Evolutionary conservation across 306 rosid species (phyloP), one percentile per base, ranked within the genome.

Genomic region (Ceratonia siliqua): DNA sequence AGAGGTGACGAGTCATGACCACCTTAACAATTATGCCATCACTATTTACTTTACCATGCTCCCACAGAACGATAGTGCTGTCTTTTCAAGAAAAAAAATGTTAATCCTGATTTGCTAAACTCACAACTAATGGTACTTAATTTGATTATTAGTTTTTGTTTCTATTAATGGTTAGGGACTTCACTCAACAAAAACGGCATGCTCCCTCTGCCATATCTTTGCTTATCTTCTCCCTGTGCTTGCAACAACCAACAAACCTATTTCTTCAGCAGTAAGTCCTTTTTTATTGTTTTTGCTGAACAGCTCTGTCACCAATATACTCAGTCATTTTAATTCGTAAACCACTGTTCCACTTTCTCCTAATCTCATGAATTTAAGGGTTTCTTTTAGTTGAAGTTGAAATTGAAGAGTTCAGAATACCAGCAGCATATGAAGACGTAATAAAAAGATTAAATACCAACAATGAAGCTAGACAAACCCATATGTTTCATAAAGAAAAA

Each of bases 81-180:
- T 84, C 75, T 64, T 52, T 70, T 81, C 72, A 68, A n/a, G 73
- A 74, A 68, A 84, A 56, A 80, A 68, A n/a, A n/a, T n/a, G 62
- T 42, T 81, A 63, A 62, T 82, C 79, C 50, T 69, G 55, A 49
- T 68, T 68, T 28, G 70, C 74, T 68, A 56, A 79, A 68, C 71
- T 55, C 75, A 62, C 71, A 46, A 46, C 78, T 80, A 62, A 81
- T 69, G 68, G 57, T 65, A 50, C 81, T 62, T 68, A n/a, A n/a
- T n/a, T n/a, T n/a, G 70, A 79, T 83, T 64, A 83, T 79, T 79
- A 58, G 50, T 41, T 32, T 64, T 63, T 74, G 72, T 68, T 78
- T 78, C 78, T 56, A 69, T 74, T 33, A 78, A 63, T 30, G 72
- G 78, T 75, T 63, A 42, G 39, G 12, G 5, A 12, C 33, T 70